Conservation (phyloP, 768 basidiomycete species). For the Podaxis rugospora region DNA sequence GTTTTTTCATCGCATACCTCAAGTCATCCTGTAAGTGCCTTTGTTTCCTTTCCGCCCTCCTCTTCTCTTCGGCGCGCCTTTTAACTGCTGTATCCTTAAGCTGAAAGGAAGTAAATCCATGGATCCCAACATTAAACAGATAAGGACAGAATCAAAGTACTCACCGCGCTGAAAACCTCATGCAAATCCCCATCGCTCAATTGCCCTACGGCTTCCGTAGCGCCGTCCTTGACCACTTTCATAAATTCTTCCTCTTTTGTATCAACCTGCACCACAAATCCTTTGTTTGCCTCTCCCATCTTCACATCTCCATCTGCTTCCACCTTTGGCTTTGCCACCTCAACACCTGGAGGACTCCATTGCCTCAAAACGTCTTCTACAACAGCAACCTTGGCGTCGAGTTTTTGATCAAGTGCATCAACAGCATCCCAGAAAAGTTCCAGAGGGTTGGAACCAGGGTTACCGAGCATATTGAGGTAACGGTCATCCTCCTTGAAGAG, state of each 20-base stretch:
- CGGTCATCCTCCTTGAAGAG: slow-evolving; percentile 70
- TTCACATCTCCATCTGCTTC: slow-evolving; percentile 24
- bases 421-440: slow-evolving; percentile 96
- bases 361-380: slow-evolving; percentile 59
- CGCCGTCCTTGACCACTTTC: slow-evolving; percentile 50
- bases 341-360: slow-evolving; percentile 22
- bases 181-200: slow-evolving; percentile 50
- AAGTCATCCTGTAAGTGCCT: slow-evolving; percentile 93
- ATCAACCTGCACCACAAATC: slow-evolving; percentile 44
- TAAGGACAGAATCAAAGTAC: slow-evolving; percentile 18
- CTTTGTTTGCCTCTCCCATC: slow-evolving; percentile 22
- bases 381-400: slow-evolving; percentile 72
- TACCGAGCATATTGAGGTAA: slow-evolving; percentile 87
- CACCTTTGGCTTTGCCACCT: slow-evolving; percentile 26
- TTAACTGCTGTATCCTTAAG: slow-evolving; percentile 66
- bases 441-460: slow-evolving; percentile 90
- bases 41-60: slow-evolving; percentile 78
- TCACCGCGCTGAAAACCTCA: slow-evolving; percentile 60
- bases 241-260: slow-evolving; percentile 66
- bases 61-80: slow-evolving; percentile 81
- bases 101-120: slow-evolving; percentile 32
- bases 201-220: slow-evolving; percentile 44
- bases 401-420: slow-evolving; percentile 80
- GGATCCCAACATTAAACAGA: background rate
- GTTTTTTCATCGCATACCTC: slow-evolving; percentile 90